phyloP scores from a whole-genome alignment of 1,139 yeast genomes.

The Sporopachydermia cereana region DNA sequence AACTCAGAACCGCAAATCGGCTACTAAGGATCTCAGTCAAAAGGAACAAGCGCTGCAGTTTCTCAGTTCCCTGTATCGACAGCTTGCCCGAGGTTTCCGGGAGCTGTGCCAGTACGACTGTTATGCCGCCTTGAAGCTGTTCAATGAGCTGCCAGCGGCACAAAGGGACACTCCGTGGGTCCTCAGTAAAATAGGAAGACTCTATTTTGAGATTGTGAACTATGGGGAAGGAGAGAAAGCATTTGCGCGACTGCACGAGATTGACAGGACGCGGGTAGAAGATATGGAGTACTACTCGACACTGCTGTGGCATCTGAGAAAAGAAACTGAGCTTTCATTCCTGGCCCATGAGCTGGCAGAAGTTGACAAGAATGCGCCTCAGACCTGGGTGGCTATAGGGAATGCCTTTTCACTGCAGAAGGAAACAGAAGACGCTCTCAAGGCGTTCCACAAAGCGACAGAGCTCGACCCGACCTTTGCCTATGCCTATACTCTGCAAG shows the following conservation, averaged over 20 bases:
- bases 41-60: slow-evolving; percentile 34
- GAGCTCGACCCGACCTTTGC: slow-evolving; percentile 62
- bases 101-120: slow-evolving; percentile 65
- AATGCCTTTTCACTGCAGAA: slow-evolving; percentile 73
- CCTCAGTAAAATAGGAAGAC: slow-evolving; percentile 61
- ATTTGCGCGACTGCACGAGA: slow-evolving; percentile 47
- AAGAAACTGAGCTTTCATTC: slow-evolving; percentile 67
- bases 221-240: slow-evolving; percentile 64
- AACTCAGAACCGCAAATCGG: background rate
- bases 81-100: slow-evolving; percentile 55
- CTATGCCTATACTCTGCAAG: slow-evolving; percentile 86
- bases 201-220: slow-evolving; percentile 81
- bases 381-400: slow-evolving; percentile 90
- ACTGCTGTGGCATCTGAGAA: slow-evolving; percentile 83
- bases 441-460: slow-evolving; percentile 74
- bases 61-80: slow-evolving; percentile 40
- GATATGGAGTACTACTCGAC: slow-evolving; percentile 94
- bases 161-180: slow-evolving; percentile 83
- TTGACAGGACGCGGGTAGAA: slow-evolving; percentile 70
- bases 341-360: slow-evolving; percentile 75
- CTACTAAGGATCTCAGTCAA: background rate
- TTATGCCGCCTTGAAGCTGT: slow-evolving; percentile 61
- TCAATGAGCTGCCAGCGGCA: slow-evolving; percentile 49
- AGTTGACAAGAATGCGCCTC: slow-evolving; percentile 52
- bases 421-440: slow-evolving; percentile 86